Evolutionary conservation across 768 basidiomycete species (phyloP).

Genomic region (Russula lepida): DNA sequence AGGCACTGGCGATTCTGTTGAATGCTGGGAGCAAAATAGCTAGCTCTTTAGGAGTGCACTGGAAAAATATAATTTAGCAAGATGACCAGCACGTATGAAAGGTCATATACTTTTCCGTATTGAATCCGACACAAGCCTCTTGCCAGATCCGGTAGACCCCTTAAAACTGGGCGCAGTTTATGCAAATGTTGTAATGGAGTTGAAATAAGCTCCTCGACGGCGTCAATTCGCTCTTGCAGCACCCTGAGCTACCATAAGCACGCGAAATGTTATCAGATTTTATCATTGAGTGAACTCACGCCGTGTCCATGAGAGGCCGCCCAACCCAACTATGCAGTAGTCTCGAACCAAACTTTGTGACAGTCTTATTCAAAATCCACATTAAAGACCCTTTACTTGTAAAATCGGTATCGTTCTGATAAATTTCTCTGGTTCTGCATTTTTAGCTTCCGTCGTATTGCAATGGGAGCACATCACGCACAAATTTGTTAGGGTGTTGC

Average conservation of each 20-base stretch:
- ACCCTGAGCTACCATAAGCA: conserved; percentile 35
- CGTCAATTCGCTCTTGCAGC: conserved; percentile 69
- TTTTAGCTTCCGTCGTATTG: neutral
- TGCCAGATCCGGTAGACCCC: conserved; percentile 76
- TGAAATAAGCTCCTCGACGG: conserved; percentile 71
- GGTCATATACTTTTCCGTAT: conserved; percentile 69
- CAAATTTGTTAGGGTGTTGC: conserved; percentile 81
- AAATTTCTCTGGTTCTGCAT: conserved; percentile 57
- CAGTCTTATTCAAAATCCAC: conserved; percentile 79
- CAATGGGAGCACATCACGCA: conserved; percentile 24
- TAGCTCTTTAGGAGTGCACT: conserved; percentile 84
- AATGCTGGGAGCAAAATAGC: conserved; percentile 69
- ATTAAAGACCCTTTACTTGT: conserved; percentile 68
- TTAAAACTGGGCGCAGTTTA: conserved; percentile 60
- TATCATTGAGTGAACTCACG: conserved; percentile 32
- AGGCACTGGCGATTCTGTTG: conserved; percentile 56
- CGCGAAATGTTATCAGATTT: neutral
- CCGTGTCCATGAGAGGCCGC: conserved; percentile 66
- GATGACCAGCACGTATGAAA: neutral
- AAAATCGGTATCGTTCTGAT: conserved; percentile 79
- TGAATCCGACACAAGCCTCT: conserved; percentile 83
- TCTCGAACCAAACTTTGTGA: conserved; percentile 83
- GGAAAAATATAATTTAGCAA: neutral
- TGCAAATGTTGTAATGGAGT: conserved; percentile 56
- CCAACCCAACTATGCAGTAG: conserved; percentile 82